Conservation (phyloP, 805 yeast genomes). For the Kluyveromyces siamensis region DNA sequence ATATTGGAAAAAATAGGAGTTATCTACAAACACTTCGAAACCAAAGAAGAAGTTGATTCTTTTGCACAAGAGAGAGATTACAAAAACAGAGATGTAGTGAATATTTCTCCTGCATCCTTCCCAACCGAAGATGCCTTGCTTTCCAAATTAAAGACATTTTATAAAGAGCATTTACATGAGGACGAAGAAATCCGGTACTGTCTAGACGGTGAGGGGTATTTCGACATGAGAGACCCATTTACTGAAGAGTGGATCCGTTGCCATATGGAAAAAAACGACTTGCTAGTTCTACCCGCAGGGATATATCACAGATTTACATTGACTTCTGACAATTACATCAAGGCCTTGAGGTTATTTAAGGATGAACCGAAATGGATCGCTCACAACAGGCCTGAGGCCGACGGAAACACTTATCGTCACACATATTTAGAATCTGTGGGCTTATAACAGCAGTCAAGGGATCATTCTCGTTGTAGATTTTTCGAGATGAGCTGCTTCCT, state of each 20-base stretch:
- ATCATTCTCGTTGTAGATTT: background rate
- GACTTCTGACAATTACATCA: slow-evolving; percentile 50
- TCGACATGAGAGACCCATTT: slow-evolving; percentile 63
- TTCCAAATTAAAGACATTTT: slow-evolving; percentile 60
- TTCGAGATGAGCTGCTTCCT: no score
- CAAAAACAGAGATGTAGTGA: slow-evolving; percentile 69
- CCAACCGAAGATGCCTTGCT: slow-evolving; percentile 52
- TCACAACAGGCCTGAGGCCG: slow-evolving; percentile 54
- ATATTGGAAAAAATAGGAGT: slow-evolving; percentile 59
- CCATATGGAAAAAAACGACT: slow-evolving; percentile 52
- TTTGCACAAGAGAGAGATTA: slow-evolving; percentile 66
- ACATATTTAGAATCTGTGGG: slow-evolving; percentile 32
- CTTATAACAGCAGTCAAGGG: background rate
- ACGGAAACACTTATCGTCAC: slow-evolving; percentile 36
- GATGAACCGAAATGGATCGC: slow-evolving; percentile 98
- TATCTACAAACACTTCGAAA: slow-evolving; percentile 43
- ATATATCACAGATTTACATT: slow-evolving; percentile 90
- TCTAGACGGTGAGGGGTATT: slow-evolving; percentile 82
- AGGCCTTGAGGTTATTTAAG: slow-evolving; percentile 76
- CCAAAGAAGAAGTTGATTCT: slow-evolving; percentile 45
- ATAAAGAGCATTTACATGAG: slow-evolving; percentile 84
- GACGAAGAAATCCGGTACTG: slow-evolving; percentile 95
- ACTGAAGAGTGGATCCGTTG: slow-evolving; percentile 69
- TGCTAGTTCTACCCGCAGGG: slow-evolving; percentile 77
- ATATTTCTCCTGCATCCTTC: slow-evolving; percentile 50